Conservation (phyloP, 202 grass and related monocot species). For the Schoenoplectus tabernaemontani region DNA sequence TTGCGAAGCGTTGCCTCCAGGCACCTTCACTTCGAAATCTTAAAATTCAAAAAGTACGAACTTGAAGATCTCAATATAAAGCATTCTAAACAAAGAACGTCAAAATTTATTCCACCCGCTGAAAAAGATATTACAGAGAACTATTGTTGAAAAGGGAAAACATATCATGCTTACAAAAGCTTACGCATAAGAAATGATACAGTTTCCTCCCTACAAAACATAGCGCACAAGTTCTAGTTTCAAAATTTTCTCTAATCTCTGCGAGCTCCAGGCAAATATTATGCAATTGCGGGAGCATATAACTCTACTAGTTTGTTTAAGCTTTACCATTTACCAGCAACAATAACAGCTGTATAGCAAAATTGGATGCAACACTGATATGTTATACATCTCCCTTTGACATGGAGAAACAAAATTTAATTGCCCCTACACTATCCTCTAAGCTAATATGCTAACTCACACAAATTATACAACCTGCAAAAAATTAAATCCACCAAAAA, state of each 20-base stretch:
- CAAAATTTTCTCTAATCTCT: neutral
- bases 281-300: no score
- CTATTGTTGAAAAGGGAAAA: neutral
- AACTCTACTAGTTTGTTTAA: no score
- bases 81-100: neutral
- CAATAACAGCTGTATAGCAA: neutral
- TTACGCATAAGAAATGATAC: neutral
- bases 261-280: neutral
- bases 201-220: no score
- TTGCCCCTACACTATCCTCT: no score
- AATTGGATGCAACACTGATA: neutral
- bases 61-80: neutral
- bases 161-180: neutral
- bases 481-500: neutral
- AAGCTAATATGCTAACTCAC: no score
- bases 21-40: neutral
- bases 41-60: neutral
- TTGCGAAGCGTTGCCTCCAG: no score
- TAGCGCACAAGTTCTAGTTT: neutral
- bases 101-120: neutral
- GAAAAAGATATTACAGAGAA: neutral
- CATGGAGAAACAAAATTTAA: constrained; percentile 1
- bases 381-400: neutral
- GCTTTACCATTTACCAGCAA: neutral
- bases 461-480: neutral